Base-by-base conservation (phyloP, 1,284 basidiomycete genomes). In the Mrakiaceae sp. region DNA sequence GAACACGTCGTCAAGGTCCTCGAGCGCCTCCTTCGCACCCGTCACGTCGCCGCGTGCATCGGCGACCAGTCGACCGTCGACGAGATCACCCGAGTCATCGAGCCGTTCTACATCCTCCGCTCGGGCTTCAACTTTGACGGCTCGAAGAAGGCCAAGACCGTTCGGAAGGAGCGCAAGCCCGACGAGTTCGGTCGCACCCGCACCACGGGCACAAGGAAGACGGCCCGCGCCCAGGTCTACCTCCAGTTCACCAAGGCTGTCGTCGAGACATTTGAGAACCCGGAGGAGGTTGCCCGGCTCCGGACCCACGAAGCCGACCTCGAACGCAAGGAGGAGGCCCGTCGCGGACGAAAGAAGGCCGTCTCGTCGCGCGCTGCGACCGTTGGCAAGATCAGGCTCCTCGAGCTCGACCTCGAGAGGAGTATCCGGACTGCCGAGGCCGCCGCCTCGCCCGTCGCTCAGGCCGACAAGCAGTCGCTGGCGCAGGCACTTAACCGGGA, bases 141-240 rank as follows among this genome's bases (percentile, higher is more conserved):
- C 10, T 10, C 46, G 27, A 8, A 40, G 11, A 40, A 10, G 47
- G 16, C 48, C 11, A 42, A 52, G 5, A 7, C 47, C 1, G 16
- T 27, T 8, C 79, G 84, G 74, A 84, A 83, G 70, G 81, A 81
- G 50, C 72, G 77, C 51, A 75, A 87, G n/a, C 62, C 50, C 65
- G 89, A 92, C 73, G 77, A 79, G 52, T 79, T 80, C 60, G 88
- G 88, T 12, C 79, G 90, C 58, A 84, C 84, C 16, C 88, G 88
- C 73, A 86, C 88, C 0, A 72, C 87, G 49, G 90, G 90, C 43
- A 82, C 83, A 74, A 81, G 89, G 69, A 93, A 93, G 76, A 87
- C 87, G 60, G 87, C 86, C 71, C 78, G 84, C 2, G 90, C 89
- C 42, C 81, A 88, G 51, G 90, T 90, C 2, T 95, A 91, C 91